Percentiles rank a stretch among this genome's conserved stretches.
Evolutionary conservation across 176 grass and related monocot species (phyloP).

Genomic region (Alopecurus myosuroides): DNA sequence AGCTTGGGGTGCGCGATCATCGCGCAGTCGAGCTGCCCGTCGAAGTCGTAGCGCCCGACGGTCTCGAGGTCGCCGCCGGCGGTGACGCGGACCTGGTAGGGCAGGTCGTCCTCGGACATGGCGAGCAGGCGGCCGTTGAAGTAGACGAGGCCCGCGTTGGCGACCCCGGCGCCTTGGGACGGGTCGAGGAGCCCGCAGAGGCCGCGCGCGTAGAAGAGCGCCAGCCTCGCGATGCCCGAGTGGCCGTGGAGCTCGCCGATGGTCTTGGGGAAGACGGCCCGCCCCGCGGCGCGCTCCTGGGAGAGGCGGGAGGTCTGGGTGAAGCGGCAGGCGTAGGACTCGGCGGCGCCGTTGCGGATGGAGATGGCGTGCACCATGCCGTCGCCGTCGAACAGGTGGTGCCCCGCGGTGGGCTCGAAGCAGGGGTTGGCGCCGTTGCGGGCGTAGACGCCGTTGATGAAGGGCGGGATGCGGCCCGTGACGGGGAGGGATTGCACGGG

Average conservation of each 20-base stretch:
- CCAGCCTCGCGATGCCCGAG: constrained; percentile 59
- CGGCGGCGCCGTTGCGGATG: constrained; percentile 52
- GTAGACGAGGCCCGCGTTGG: constrained; percentile 83
- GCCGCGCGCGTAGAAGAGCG: constrained; percentile 60
- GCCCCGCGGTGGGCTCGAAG: constrained; percentile 48
- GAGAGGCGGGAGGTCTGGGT: constrained; percentile 57
- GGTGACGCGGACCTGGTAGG: constrained; percentile 69
- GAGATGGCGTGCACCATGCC: constrained; percentile 84
- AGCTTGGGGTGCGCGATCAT: constrained; percentile 95
- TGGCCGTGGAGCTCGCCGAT: constrained; percentile 96
- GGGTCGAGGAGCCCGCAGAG: constrained; percentile 62
- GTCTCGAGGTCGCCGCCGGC: constrained; percentile 51
- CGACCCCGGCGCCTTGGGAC: constrained; percentile 62
- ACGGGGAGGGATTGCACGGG: constrained; percentile 34
- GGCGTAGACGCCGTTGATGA: constrained; percentile 67
- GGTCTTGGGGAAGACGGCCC: constrained; percentile 76
- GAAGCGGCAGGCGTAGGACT: constrained; percentile 73
- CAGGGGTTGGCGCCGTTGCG: constrained; percentile 88
- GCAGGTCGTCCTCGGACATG: constrained; percentile 96
- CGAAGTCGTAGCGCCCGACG: constrained; percentile 59
- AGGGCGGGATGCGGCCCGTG: constrained; percentile 55
- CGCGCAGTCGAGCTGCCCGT: constrained; percentile 47
- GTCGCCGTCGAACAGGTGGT: constrained; percentile 95
- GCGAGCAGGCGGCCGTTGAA: constrained; percentile 85
- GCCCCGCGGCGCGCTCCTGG: constrained; percentile 40